These are phyloP conservation scores for Quercus lobata DNA, from an alignment of 331 rosid genomes.

Conservation along the genomic window DNA sequence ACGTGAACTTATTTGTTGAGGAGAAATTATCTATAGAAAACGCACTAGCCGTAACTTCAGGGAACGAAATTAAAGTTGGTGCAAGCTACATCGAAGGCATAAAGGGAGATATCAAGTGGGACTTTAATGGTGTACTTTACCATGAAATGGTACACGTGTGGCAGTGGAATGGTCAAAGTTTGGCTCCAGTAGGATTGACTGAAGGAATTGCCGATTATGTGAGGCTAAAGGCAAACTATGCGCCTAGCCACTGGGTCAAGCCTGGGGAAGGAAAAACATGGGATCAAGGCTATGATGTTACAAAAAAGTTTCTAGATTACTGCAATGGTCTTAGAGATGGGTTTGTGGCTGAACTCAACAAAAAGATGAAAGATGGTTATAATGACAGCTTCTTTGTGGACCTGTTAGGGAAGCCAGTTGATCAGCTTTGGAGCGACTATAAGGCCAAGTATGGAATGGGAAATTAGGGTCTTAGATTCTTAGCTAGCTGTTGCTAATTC, in stretches of 20 bases:
- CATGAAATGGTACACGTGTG: conserved; percentile 51
- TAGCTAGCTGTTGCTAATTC: not conserved
- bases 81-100: conserved; percentile 30
- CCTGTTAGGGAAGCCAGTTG: conserved; percentile 36
- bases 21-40: conserved; percentile 9
- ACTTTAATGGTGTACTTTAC: conserved; percentile 32
- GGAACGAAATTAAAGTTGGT: conserved; percentile 40
- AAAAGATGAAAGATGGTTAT: conserved; percentile 33
- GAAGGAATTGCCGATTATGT: conserved; percentile 49
- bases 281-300: conserved; percentile 48
- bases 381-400: conserved; percentile 35
- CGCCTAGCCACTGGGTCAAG: conserved; percentile 20
- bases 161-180: conserved; percentile 42
- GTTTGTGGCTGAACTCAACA: conserved; percentile 50
- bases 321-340: conserved; percentile 36
- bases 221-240: conserved; percentile 45
- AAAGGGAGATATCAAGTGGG: conserved; percentile 9
- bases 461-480: not conserved
- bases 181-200: conserved; percentile 14
- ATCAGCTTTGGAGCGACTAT: conserved; percentile 43
- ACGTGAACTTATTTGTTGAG: conserved; percentile 41
- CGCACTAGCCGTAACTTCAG: no score
- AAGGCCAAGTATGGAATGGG: conserved; percentile 42
- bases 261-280: conserved; percentile 28
- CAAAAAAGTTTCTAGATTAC: conserved; percentile 43